Conservation (phyloP, 1,284 basidiomycete species). For the Grifola frondosa region DNA sequence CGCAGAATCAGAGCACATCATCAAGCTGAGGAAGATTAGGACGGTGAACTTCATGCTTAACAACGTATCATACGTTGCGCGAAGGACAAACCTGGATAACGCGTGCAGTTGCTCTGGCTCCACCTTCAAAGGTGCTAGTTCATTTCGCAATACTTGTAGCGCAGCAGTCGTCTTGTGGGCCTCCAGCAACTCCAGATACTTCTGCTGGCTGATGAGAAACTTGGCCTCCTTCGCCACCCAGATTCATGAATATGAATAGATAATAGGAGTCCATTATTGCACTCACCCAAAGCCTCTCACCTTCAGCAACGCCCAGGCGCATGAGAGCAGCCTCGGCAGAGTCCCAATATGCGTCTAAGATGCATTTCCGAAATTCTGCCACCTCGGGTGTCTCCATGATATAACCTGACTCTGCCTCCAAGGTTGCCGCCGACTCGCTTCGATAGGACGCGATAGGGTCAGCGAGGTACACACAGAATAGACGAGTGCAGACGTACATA, state of each 20-base stretch:
- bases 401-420: constrained; percentile 94
- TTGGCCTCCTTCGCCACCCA: constrained; percentile 62
- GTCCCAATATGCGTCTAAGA: constrained; percentile 84
- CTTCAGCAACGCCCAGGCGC: constrained; percentile 65
- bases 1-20: constrained; percentile 86
- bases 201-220: constrained; percentile 91
- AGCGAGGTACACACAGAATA: constrained; percentile 10
- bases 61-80: neutral
- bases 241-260: constrained; percentile 20
- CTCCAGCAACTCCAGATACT: constrained; percentile 95
- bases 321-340: constrained; percentile 75
- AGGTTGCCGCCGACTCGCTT: constrained; percentile 84
- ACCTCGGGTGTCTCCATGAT: constrained; percentile 80
- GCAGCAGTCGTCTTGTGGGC: constrained; percentile 80
- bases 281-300: constrained; percentile 66
- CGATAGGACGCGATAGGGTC: constrained; percentile 7
- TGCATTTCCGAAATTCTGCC: constrained; percentile 77
- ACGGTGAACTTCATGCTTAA: neutral
- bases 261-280: constrained; percentile 2
- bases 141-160: constrained; percentile 81
- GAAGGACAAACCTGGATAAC: constrained; percentile 68
- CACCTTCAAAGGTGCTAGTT: constrained; percentile 78
- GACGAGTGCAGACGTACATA: constrained; percentile 56
- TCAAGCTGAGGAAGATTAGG: constrained; percentile 50
- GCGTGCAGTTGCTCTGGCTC: constrained; percentile 80